Base-by-base conservation (phyloP, 2,329 filamentous ascomycete genomes). In the Exophiala aquamarina region DNA sequence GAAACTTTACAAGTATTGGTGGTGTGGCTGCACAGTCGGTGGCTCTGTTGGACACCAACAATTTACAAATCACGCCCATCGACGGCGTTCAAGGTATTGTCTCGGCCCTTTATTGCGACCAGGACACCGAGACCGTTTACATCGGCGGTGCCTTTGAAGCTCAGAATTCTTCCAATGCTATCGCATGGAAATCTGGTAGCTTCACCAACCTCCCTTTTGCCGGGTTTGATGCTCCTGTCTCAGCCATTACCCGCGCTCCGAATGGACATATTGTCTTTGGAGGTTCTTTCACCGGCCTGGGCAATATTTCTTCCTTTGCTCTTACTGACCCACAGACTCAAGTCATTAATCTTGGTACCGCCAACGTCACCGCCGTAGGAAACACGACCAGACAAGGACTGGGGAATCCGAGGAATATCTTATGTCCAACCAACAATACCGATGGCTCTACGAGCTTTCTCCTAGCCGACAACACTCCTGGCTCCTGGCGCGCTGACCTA, bases 1-100 rank as follows among this genome's bases (percentile, higher is more conserved):
- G 93, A 38, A 97, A 97, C 71, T 98, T 98, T 65, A 97, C 93
- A 23, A 94, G 89, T 66, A 72, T 98, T 53, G 88, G 84, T 49
- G 83, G 83, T 49, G 77, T 85, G 47, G 73, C 87, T 62, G 89
- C 90, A 2, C 83, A 83, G 43, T 88, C 87, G 35, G 81, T 94
- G 47, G 93, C 91, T 18, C 66, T 94, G 37, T 90, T 91, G 70
- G 82, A 96, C 64, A 82, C 87, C 3, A 80, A 82, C 55, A 85
- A 82, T 3, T 81, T 81, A 35, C 68, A 78, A 29, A 76, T 96
- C 40, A 86, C 81, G 2, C 77, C 89, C n/a, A 70, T 96, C 31
- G 70, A 81, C n/a, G 92, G 91, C 36, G 74, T 98, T 15, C 82
- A 83, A 43, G 94, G 93, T 29, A 84, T 87, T 52, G 90, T 97